These are phyloP conservation scores for Nidula niveotomentosa DNA, from an alignment of 1,284 basidiomycete species.

Conservation along the genomic window DNA sequence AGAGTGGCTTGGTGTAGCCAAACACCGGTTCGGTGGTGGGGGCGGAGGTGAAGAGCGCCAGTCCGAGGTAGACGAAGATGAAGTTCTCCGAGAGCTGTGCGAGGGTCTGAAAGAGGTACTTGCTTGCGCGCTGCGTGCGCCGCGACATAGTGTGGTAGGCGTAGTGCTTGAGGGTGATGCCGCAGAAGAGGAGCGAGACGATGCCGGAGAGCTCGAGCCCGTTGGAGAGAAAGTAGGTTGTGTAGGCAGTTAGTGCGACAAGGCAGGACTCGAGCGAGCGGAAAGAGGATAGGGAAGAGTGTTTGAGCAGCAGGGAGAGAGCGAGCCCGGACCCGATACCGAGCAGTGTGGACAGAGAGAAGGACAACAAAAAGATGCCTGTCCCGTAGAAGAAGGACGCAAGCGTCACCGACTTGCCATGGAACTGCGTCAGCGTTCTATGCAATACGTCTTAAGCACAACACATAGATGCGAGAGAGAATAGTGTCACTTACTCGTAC, in stretches of 20 bases:
- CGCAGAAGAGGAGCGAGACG: slow-evolving; percentile 97
- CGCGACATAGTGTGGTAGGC: slow-evolving; percentile 99
- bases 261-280: slow-evolving; percentile 95
- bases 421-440: slow-evolving; percentile 91
- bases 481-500: slow-evolving; percentile 85
- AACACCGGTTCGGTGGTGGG: slow-evolving; percentile 71
- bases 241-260: slow-evolving; percentile 93
- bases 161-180: slow-evolving; percentile 99
- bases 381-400: slow-evolving; percentile 93
- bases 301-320: slow-evolving; percentile 93
- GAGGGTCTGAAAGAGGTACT: slow-evolving; percentile 92
- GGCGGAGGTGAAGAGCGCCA: slow-evolving; percentile 90
- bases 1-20: slow-evolving; percentile 93
- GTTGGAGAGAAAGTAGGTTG: slow-evolving; percentile 98
- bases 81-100: slow-evolving; percentile 98
- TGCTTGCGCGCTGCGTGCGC: slow-evolving; percentile 92
- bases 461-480: slow-evolving; percentile 1
- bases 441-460: neutral
- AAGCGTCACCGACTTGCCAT: slow-evolving; percentile 86
- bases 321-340: slow-evolving; percentile 91
- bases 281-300: slow-evolving; percentile 86
- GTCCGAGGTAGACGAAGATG: slow-evolving; percentile 98
- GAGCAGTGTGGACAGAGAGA: slow-evolving; percentile 91
- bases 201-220: slow-evolving; percentile 95
- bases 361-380: slow-evolving; percentile 95